Evolutionary conservation across 2,329 filamentous ascomycete species (phyloP), one percentile per base, ranked within the genome.

Genomic region (Alternaria panax): DNA sequence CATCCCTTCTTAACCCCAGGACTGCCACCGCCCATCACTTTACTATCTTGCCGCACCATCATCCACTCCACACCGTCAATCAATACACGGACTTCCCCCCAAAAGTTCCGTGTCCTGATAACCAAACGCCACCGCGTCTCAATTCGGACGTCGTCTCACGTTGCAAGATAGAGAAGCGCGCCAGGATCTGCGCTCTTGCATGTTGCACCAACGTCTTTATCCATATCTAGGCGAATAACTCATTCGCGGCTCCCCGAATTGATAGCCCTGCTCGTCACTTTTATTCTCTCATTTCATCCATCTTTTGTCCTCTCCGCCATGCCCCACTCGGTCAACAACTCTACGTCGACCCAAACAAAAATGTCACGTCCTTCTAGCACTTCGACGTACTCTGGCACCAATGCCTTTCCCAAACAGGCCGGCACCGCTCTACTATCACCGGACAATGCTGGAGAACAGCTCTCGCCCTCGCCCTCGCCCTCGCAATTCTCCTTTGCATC

Each of bases 401-500:
- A 72, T 59, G 68, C 68, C 12, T 78, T 78, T 55, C 76, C 76
- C 27, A 75, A 70, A 60, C 70, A 69, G 54, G 76, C 75, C 9
- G 76, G 76, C 50, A 66, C 69, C 50, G 66, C 71, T 43, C 60
- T 76, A 54, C 65, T 73, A 45, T 50, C 63, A 16, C 74, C 74
- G 50, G 72, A 76, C 27, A 54, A 68, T 18, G 54, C 57, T 51
- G 70, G 54, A 25, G 68, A 67, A 34, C 73, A 73, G n/a, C 69
- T 72, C 36, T 76, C 76, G 28, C 75, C 76, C 42, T 69, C 76
- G 28, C 75, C 76, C 42, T 69, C 74, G n/a, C 67, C 70, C 9
- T 78, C 77, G 24, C 75, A 72, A 22, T 76, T 79, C 48, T 79
- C 77, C 41, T 78, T 78, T 58, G 70, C 74, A 32, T 75, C 70